These are phyloP conservation scores for Geosmithia morbida DNA, from an alignment of 2,329 filamentous ascomycete genomes.

Conservation along the genomic window DNA sequence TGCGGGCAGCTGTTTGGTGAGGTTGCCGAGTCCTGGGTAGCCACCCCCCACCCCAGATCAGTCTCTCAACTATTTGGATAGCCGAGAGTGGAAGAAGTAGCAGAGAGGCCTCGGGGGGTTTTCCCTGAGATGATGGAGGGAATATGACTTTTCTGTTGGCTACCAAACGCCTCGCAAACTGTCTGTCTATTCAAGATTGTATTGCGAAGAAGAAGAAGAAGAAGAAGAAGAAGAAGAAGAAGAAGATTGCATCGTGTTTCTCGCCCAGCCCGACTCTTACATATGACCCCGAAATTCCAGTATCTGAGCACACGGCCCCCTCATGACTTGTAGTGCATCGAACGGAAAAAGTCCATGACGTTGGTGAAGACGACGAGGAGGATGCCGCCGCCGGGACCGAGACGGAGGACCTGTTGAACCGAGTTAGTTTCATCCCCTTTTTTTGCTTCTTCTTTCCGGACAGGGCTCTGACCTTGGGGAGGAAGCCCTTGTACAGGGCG, in stretches of 20 bases:
- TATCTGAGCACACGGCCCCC: background rate
- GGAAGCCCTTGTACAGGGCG: constrained; percentile 94
- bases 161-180: background rate
- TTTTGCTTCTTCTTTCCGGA: background rate
- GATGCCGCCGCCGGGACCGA: constrained; percentile 47
- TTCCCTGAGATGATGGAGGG: background rate
- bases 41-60: too few species aligned
- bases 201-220: background rate
- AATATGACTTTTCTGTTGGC: background rate
- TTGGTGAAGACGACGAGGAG: constrained; percentile 77
- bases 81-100: background rate
- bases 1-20: too few species aligned
- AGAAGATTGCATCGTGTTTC: background rate
- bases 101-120: background rate
- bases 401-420: constrained; percentile 22
- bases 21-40: too few species aligned
- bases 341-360: constrained; percentile 85
- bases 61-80: too few species aligned
- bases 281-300: background rate
- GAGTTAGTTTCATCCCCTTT: background rate
- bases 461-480: constrained; percentile 74
- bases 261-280: background rate
- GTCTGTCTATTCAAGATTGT: background rate
- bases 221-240: background rate
- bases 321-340: constrained; percentile 17